Percentiles rank a stretch among this genome's conserved stretches.
phyloP scores from a whole-genome alignment of 2,329 filamentous ascomycete species.

The Didymella exigua region DNA sequence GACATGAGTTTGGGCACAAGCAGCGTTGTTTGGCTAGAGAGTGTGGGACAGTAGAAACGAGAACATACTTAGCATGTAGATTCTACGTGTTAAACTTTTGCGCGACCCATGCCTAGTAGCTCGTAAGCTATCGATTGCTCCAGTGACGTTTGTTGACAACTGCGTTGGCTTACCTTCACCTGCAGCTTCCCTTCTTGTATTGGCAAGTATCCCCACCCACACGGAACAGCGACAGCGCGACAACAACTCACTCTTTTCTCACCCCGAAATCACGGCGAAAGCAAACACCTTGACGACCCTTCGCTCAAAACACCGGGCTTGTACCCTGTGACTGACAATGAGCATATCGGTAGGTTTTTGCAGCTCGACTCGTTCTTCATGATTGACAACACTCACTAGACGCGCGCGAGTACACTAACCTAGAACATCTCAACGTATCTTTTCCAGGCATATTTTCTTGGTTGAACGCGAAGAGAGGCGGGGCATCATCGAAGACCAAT shows the following conservation, averaged over 20 bases:
- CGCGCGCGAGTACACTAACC: background rate
- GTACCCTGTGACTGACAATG: background rate
- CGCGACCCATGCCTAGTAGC: background rate
- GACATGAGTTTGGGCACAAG: constrained; percentile 33
- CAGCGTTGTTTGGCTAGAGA: constrained; percentile 41
- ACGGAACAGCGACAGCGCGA: background rate
- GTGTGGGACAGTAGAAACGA: constrained; percentile 10
- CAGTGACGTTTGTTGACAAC: background rate
- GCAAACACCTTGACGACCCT: background rate
- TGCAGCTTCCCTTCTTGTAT: background rate
- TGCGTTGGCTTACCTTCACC: background rate
- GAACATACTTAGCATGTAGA: background rate
- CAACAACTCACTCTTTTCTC: background rate
- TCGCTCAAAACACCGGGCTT: background rate
- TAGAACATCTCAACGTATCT: background rate
- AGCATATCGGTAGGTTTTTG: background rate
- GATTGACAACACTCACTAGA: background rate
- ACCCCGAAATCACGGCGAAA: background rate
- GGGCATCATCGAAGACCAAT: background rate
- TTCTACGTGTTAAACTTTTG: background rate
- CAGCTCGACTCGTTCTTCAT: background rate
- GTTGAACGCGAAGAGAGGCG: background rate
- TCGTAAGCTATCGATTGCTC: background rate
- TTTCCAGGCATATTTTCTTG: background rate
- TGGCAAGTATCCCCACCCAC: background rate